Percentiles rank a stretch among this genome's conserved stretches.
These are phyloP conservation scores for Prunus davidiana DNA, from an alignment of 306 rosid species.

Conservation along the genomic window DNA sequence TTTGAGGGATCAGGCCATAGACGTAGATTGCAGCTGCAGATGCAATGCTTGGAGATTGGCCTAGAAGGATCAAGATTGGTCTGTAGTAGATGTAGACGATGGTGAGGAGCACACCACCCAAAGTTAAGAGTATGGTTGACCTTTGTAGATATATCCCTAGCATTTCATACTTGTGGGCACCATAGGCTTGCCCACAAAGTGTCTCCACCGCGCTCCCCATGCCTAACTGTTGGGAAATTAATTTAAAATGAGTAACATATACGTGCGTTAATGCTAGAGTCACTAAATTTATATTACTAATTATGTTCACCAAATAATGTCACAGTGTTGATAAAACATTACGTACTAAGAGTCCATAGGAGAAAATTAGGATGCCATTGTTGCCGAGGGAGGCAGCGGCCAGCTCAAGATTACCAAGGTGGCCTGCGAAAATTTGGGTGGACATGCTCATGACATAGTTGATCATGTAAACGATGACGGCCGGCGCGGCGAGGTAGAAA, in stretches of 20 bases:
- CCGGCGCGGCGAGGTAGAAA: slow-evolving; percentile 53
- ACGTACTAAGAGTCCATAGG: slow-evolving; percentile 64
- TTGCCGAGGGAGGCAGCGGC: slow-evolving; percentile 76
- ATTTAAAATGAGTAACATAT: background rate
- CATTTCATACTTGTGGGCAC: slow-evolving; percentile 58
- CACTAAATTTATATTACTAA: background rate
- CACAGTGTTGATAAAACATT: no score
- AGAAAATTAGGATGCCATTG: slow-evolving; percentile 62
- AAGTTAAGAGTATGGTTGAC: slow-evolving; percentile 49
- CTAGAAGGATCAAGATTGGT: slow-evolving; percentile 43
- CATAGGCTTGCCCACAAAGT: slow-evolving; percentile 79
- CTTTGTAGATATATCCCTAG: slow-evolving; percentile 66
- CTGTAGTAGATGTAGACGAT: slow-evolving; percentile 37
- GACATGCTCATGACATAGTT: slow-evolving; percentile 70
- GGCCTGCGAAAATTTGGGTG: slow-evolving; percentile 66
- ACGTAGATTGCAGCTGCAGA: slow-evolving; percentile 53
- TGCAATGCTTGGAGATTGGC: slow-evolving; percentile 51
- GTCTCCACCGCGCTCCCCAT: slow-evolving; percentile 98
- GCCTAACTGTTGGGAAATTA: slow-evolving; percentile 44
- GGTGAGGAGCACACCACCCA: slow-evolving; percentile 22
- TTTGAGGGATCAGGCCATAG: slow-evolving; percentile 75
- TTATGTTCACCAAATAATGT: background rate
- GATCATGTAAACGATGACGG: slow-evolving; percentile 47
- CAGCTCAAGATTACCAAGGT: slow-evolving; percentile 68
- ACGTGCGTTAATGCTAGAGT: no score